Evolutionary conservation across 176 grass and related monocot species (phyloP).

Genomic region (Cymbopogon citratus): DNA sequence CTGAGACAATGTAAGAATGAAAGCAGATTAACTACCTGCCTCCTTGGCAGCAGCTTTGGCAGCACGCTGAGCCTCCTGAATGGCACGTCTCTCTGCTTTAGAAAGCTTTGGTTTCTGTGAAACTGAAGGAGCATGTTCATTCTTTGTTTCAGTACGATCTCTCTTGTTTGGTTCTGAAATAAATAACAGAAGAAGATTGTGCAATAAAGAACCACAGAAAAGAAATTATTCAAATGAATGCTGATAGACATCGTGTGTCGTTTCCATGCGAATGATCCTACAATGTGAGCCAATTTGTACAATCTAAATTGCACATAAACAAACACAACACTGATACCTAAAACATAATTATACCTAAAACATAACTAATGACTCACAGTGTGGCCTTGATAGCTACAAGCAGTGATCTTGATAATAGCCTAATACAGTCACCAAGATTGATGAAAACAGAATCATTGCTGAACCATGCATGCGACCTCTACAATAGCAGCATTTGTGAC

Average conservation of each 20-base stretch:
- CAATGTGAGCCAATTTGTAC: neutral
- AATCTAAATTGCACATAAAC: neutral
- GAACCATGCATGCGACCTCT: neutral
- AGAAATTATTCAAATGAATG: neutral
- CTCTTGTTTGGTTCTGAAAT: constrained; percentile 62
- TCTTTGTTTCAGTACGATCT: constrained; percentile 21
- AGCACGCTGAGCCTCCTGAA: constrained; percentile 51
- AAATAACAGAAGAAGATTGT: constrained; percentile 4
- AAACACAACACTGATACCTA: neutral
- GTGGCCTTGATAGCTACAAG: neutral
- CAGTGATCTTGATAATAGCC: neutral
- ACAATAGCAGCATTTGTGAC: neutral
- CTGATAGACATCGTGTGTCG: neutral
- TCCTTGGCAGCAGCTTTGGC: constrained; percentile 50
- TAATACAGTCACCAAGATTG: neutral
- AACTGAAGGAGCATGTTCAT: constrained; percentile 14
- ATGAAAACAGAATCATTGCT: neutral
- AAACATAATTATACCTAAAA: neutral
- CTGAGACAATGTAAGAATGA: neutral
- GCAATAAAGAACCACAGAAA: neutral
- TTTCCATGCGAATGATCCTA: neutral
- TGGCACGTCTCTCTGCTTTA: constrained; percentile 45
- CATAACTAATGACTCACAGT: neutral
- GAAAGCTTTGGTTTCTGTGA: constrained; percentile 64
- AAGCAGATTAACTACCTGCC: constrained; percentile 35